These are phyloP conservation scores for Leishmania turanica DNA, from an alignment of 208 protist species.

Conservation along the genomic window DNA sequence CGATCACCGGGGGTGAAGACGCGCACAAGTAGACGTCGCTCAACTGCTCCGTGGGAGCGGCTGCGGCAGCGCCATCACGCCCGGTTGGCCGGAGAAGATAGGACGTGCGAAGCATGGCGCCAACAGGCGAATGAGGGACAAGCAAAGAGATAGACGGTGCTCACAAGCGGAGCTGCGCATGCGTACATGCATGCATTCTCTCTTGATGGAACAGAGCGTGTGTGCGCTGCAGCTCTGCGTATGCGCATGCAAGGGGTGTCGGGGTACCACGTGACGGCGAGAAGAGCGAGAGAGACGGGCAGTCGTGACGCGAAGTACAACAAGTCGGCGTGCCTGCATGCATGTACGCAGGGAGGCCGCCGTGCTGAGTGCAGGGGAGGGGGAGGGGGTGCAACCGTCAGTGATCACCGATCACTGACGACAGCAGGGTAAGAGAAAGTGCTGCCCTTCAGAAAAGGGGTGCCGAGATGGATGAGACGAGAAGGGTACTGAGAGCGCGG, in stretches of 20 bases:
- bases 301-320: neutral
- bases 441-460: neutral
- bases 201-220: neutral
- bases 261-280: neutral
- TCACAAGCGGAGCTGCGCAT: neutral
- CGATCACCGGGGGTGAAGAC: slow-evolving; percentile 24
- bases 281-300: neutral
- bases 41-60: slow-evolving; percentile 9
- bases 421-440: neutral
- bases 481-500: neutral
- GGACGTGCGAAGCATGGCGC: slow-evolving; percentile 2
- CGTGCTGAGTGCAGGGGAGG: neutral
- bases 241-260: neutral
- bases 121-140: neutral
- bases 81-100: neutral
- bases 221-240: neutral
- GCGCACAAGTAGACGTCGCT: slow-evolving; percentile 39
- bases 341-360: neutral
- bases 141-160: neutral
- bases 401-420: neutral
- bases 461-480: neutral
- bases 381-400: neutral
- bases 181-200: neutral
- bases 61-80: neutral
- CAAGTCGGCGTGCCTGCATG: neutral